phyloP scores from a whole-genome alignment of 176 grass and related monocot species.

The Bolboschoenus planiculmis region DNA sequence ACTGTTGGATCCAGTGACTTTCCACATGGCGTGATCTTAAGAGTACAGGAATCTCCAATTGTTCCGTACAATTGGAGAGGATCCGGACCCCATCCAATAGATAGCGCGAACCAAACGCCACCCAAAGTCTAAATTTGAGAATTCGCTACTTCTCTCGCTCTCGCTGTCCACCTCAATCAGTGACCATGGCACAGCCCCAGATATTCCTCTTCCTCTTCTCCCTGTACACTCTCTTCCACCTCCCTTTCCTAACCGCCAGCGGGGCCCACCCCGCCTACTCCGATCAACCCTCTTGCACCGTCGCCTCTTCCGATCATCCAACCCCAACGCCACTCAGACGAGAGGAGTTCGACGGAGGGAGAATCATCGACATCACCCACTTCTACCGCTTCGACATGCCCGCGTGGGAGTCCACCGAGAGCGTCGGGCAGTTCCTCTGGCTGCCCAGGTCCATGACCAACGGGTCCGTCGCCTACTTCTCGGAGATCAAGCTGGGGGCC shows the following conservation, averaged over 20 bases:
- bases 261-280: constrained; percentile 23
- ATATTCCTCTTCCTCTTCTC: constrained; percentile 11
- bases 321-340: constrained; percentile 26
- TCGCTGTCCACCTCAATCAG: background rate
- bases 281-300: constrained; percentile 24
- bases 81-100: too few relatives aligned
- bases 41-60: too few relatives aligned
- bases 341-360: constrained; percentile 43
- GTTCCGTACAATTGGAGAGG: too few relatives aligned
- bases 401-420: constrained; percentile 38
- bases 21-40: too few relatives aligned
- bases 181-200: background rate
- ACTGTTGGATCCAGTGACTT: too few relatives aligned
- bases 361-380: constrained; percentile 66
- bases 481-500: constrained; percentile 46
- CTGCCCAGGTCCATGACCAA: constrained; percentile 49
- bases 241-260: background rate
- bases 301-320: background rate
- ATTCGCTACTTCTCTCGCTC: background rate
- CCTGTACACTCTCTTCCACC: constrained; percentile 10
- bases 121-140: too few relatives aligned
- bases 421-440: constrained; percentile 48
- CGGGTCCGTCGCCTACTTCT: constrained; percentile 46
- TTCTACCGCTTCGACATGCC: constrained; percentile 56
- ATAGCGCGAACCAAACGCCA: too few relatives aligned